Evolutionary conservation across 331 rosid genomes (phyloP), one percentile per base, ranked within the genome.

Genomic region (Prunus yedoensis): DNA sequence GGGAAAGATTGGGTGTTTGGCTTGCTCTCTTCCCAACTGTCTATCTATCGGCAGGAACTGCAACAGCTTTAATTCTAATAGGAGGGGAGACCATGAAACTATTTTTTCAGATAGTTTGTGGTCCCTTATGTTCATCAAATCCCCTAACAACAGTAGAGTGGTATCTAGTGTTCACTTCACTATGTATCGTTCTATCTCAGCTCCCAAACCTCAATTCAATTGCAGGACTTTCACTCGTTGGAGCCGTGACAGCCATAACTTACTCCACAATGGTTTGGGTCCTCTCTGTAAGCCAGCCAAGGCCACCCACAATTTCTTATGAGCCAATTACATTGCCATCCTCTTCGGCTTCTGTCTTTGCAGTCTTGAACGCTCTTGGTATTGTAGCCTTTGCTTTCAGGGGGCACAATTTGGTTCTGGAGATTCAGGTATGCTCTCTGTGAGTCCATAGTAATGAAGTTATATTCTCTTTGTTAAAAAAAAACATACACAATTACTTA

Each of bases 11-110:
- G 81, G 99, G 99, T 12, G 92, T 95, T 3, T 95, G 99, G 99
- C 99, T 95, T 52, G 96, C 97, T 28, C 93, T 95, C 41, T 95
- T 95, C 77, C 99, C 99, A 1, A 92, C 99, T 13, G 94, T 90
- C 43, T 95, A 95, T 77, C 77, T 92, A 35, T 95, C 99, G 20
- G 99, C 99, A 2, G 99, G 99, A 84, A 95, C 99, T 12, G 99
- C 97, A 51, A 95, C 99, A 3, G 99, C 99, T 50, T 85, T 95
- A 83, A 95, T 95, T 72, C 96, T 95, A 17, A 83, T 95, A 0
- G 99, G 99, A 84, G 99, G 99, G 50, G 97, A 92, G 84, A 95
- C 99, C 63, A 95, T 95, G 99, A 95, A 94, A 85, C 90, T 94
- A 21, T 94, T 94, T 82, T 94, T 94, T 75, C 96, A 94, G 80